Percentiles rank a stretch among this genome's conserved stretches.
These are phyloP conservation scores for Huntiella decipiens DNA, from an alignment of 2,329 filamentous ascomycete genomes.

Conservation along the genomic window DNA sequence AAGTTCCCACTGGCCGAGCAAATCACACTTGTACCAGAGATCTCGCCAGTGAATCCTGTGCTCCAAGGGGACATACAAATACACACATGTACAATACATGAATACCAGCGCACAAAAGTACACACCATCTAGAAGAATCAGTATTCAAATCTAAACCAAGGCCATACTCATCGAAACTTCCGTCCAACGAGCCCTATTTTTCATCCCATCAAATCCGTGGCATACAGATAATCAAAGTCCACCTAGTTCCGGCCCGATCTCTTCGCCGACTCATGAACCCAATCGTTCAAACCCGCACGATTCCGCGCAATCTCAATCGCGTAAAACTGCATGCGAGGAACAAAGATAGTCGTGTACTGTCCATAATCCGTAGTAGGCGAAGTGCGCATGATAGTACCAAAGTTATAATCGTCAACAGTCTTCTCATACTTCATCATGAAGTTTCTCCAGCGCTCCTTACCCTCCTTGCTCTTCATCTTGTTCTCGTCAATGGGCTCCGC, in stretches of 20 bases:
- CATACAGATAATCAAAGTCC: neutral
- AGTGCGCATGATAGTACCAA: constrained; percentile 77
- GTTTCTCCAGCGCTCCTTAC: constrained; percentile 86
- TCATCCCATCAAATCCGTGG: too few relatives aligned
- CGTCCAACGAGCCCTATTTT: too few relatives aligned
- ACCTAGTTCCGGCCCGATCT: neutral
- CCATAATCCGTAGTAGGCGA: constrained; percentile 70
- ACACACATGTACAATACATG: too few relatives aligned
- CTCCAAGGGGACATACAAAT: too few relatives aligned
- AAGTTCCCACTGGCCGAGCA: too few relatives aligned
- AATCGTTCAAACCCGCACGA: constrained; percentile 78
- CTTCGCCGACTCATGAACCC: constrained; percentile 78
- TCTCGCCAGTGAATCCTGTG: too few relatives aligned
- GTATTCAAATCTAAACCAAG: too few relatives aligned
- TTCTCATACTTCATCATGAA: constrained; percentile 93
- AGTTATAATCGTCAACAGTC: constrained; percentile 93
- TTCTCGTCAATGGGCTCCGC: constrained; percentile 68
- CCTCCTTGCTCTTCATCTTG: constrained; percentile 89
- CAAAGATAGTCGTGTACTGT: constrained; percentile 76
- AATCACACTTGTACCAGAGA: too few relatives aligned
- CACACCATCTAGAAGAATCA: too few relatives aligned
- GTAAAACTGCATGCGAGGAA: constrained; percentile 40
- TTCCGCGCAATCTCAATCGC: constrained; percentile 42
- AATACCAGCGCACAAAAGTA: too few relatives aligned
- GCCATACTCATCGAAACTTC: too few relatives aligned